Percentiles rank a stretch among this genome's conserved stretches.
Conservation (phyloP, 495 filamentous ascomycete genomes). For the Neurospora sublineolata region DNA sequence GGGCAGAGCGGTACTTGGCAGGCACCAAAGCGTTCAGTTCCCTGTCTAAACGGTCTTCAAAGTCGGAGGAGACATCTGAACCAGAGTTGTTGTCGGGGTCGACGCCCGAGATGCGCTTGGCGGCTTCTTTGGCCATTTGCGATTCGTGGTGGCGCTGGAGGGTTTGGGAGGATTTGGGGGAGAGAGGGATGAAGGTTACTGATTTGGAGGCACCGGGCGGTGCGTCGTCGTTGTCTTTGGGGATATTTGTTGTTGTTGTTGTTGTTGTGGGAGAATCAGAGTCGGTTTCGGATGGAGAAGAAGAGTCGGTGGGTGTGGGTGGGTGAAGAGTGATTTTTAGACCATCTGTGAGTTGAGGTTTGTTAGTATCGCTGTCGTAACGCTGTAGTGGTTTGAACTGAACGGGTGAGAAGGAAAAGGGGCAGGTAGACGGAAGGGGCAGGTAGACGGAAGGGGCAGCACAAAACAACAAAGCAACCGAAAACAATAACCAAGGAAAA, state of each 20-base stretch:
- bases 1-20: slow-evolving; percentile 26
- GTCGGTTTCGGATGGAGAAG: not conserved
- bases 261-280: not conserved
- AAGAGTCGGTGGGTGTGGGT: not conserved
- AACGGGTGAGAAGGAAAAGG: not conserved
- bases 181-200: slow-evolving; percentile 34
- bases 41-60: not conserved
- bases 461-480: too few species aligned
- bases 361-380: slow-evolving; percentile 1
- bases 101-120: slow-evolving; percentile 7
- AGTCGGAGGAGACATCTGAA: not conserved
- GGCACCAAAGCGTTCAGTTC: slow-evolving; percentile 7
- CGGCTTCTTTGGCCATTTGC: slow-evolving; percentile 6
- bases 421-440: not conserved
- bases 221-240: slow-evolving; percentile 7
- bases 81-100: not conserved
- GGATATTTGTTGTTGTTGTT: not conserved
- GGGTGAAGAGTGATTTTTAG: slow-evolving; percentile 13
- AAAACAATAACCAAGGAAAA: not conserved
- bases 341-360: slow-evolving; percentile 22
- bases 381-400: not conserved
- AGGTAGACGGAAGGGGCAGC: not conserved
- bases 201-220: slow-evolving; percentile 14
- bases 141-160: slow-evolving; percentile 26
- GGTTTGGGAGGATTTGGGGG: slow-evolving; percentile 29